Base-by-base conservation (phyloP, 176 grass and related monocot species). In the Carex pumila region DNA sequence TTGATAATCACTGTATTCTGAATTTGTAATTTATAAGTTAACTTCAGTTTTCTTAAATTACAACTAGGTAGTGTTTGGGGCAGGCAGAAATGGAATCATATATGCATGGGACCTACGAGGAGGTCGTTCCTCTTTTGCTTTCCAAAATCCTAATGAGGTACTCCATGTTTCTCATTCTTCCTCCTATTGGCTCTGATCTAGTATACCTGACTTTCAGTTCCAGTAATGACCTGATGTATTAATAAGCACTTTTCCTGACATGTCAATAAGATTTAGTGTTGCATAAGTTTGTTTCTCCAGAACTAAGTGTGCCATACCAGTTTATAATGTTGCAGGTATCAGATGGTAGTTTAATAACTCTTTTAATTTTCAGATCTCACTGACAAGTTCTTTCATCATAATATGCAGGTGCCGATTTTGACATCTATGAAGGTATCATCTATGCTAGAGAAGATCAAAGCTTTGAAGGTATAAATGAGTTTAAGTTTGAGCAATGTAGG, bases 101-200 rank as follows among this genome's bases (percentile, higher is more conserved):
- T 83, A 98, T 90, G 89, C 65, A 31, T 98, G 95, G 95, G 92
- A 98, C 90, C 85, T 94, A 15, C 88, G 95, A 67, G 91, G 95
- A 89, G 95, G 95, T 74, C 86, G 89, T 61, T n/a, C 87, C 71
- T 94, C 95, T 53, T 86, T 88, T 85, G 95, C 95, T 93, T 98
- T 94, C 85, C 91, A 98, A 87, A 94, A 82, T 84, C 86, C 92
- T 81, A 98, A 85, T 79, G 89, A 93, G 89, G 95, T 98, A 57
- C 6, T 47, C 25, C 32, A 12, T 75, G 22, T 76, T 55, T 31
- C 22, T 6, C 60, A 9, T 56, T 77, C 22, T 77, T 32, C 25
- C 70, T 3, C 10, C n/a, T 52, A 73, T 39, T 73, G 45, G 43
- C 12, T 50, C n/a, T 22, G 41, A 10, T 52, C 3, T 29, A 19